Percentiles rank a stretch among this genome's conserved stretches.
Conservation (phyloP, 2,329 filamentous ascomycete species). For the Dactylella cylindrospora region DNA sequence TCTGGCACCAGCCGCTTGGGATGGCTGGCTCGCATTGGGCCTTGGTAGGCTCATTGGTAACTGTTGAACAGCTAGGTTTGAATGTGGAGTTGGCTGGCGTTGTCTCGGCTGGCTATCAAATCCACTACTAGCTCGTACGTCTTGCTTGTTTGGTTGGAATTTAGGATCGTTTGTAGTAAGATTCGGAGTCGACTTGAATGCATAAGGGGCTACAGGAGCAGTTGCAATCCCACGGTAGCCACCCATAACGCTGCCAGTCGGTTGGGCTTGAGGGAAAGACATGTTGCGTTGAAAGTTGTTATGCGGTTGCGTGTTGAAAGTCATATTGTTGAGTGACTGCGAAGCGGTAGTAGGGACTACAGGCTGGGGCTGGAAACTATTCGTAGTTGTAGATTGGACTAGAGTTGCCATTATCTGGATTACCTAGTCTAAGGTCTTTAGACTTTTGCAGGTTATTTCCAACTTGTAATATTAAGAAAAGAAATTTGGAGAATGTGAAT, state of each 20-base stretch:
- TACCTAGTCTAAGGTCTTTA: too few species aligned
- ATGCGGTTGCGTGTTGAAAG: constrained; percentile 56
- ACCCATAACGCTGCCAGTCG: constrained; percentile 57
- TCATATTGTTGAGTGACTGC: constrained; percentile 67
- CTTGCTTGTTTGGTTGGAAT: constrained; percentile 55
- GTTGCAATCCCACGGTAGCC: constrained; percentile 57
- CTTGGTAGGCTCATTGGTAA: constrained; percentile 53
- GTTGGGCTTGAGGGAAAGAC: constrained; percentile 57
- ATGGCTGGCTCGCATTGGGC: constrained; percentile 55
- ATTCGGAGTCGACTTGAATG: constrained; percentile 68
- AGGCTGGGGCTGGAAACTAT: constrained; percentile 62
- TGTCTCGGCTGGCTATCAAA: constrained; percentile 62
- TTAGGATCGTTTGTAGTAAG: constrained; percentile 59
- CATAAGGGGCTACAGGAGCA: constrained; percentile 71
- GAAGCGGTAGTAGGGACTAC: constrained; percentile 73
- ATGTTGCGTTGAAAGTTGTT: constrained; percentile 49
- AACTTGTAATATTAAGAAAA: too few species aligned
- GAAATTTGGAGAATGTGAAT: too few species aligned
- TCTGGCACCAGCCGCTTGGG: constrained; percentile 49
- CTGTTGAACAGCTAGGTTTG: constrained; percentile 52
- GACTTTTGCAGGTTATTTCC: too few species aligned
- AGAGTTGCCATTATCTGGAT: constrained; percentile 75
- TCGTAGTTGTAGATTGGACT: constrained; percentile 63
- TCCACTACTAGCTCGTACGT: constrained; percentile 52
- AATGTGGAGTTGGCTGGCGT: constrained; percentile 50